phyloP scores from a whole-genome alignment of 1,284 basidiomycete genomes.

The Ustilago sp. region DNA sequence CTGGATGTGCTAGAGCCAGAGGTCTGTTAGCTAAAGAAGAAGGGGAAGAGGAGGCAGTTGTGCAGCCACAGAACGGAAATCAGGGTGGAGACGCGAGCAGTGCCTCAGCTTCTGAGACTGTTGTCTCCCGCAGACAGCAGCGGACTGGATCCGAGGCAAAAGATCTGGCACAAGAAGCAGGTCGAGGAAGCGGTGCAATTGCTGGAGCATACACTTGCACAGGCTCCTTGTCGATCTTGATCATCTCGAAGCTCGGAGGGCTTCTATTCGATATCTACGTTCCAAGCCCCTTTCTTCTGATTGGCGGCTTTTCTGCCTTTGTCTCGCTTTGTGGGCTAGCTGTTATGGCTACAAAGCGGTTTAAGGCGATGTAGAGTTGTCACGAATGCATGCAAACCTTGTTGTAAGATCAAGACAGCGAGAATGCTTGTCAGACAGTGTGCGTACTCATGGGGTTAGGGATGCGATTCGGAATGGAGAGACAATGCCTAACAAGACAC shows the following conservation, averaged over 20 bases:
- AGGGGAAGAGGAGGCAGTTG: not conserved
- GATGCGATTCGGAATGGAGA: too few species aligned
- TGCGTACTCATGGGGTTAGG: too few species aligned
- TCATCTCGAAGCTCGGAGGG: constrained; percentile 55
- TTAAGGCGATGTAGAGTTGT: not conserved
- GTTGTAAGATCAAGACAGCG: too few species aligned
- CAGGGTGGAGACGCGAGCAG: constrained; percentile 6
- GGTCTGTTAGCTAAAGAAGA: constrained; percentile 13
- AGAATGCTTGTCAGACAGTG: too few species aligned
- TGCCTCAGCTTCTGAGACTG: constrained; percentile 7
- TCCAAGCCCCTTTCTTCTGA: constrained; percentile 51
- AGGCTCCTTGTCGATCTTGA: constrained; percentile 51
- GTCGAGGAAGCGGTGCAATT: constrained; percentile 44
- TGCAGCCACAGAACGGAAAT: not conserved
- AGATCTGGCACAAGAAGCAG: constrained; percentile 3
- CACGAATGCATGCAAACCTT: not conserved
- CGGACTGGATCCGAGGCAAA: not conserved
- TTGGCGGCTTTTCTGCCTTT: constrained; percentile 38
- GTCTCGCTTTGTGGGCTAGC: constrained; percentile 35
- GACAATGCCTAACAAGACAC: too few species aligned
- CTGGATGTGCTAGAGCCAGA: constrained; percentile 43
- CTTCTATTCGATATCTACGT: constrained; percentile 54
- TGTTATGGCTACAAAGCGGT: constrained; percentile 6
- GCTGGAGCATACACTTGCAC: constrained; percentile 57
- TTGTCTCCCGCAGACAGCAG: not conserved